Base-by-base conservation (phyloP, 2,329 filamentous ascomycete genomes). In the Stagonosporopsis vannaccii region DNA sequence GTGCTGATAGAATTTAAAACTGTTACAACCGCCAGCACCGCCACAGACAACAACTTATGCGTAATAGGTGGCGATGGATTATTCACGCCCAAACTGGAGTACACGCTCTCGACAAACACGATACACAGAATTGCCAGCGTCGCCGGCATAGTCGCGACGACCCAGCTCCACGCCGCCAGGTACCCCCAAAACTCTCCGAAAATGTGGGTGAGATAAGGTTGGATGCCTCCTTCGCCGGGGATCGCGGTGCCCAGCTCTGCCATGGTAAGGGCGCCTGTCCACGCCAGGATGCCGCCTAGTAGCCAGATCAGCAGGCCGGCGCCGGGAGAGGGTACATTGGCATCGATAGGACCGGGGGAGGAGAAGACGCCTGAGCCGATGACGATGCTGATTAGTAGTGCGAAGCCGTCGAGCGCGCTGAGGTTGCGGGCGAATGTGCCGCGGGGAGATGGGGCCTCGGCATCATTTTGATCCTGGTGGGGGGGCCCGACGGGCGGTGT, bases 321-420 rank as follows among this genome's bases (percentile, higher is more conserved):
- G 9, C 84, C 86, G 0, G 86, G 85, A 0, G 86, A 88, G 0
- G 85, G 84, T 1, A 88, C 85, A 60, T 88, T 87, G 2, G 84
- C 82, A 64, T 88, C 85, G 58, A 89, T 84, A 3, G 84, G 80
- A 0, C 85, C 85, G 0, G 86, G 86, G 1, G 86, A 88, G 0
- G 86, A 87, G 63, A 89, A 89, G 20, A 89, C 81, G 43, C 86
- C 86, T 37, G 84, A 86, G 20, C 86, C 86, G 49, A 88, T 87
- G 37, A 88, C 85, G 63, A 88, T 87, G 72, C 83, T 85, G 62
- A 88, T 82, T 49, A 88, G 78, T 43, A 88, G 85, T 17, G 82
- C 85, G 61, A 87, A 88, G 17, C 70, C 74, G 39, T 75, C 71
- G 2, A 70, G 44, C 5, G 73, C 68, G 46, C 65, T 52, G 15